A percentile compares a stretch with the other conserved stretches of the same genome.
These are phyloP conservation scores for Thraustochytrium sp. DNA, from an alignment of 352 stramenopile genomes.

Conservation along the genomic window DNA sequence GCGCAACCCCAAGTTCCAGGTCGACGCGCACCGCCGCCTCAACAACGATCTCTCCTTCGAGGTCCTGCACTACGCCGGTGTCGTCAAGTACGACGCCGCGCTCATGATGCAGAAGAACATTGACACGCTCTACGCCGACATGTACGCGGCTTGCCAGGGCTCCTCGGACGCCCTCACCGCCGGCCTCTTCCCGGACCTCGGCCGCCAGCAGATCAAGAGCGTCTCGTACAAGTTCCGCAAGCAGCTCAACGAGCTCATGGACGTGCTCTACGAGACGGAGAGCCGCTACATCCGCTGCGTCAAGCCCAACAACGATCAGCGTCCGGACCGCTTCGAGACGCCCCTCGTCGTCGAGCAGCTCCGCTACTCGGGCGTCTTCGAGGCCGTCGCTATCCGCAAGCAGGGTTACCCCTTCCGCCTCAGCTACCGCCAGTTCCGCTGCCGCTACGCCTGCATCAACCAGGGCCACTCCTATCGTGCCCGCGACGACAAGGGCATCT, in stretches of 20 bases:
- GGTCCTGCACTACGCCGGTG: slow-evolving; percentile 88
- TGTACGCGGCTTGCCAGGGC: slow-evolving; percentile 54
- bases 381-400: slow-evolving; percentile 94
- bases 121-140: slow-evolving; percentile 91
- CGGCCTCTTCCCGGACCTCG: slow-evolving; percentile 58
- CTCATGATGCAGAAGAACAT: slow-evolving; percentile 95
- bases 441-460: slow-evolving; percentile 46
- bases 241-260: slow-evolving; percentile 83
- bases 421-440: slow-evolving; percentile 63
- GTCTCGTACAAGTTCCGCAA: slow-evolving; percentile 76
- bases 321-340: slow-evolving; percentile 71
- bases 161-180: slow-evolving; percentile 54
- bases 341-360: slow-evolving; percentile 89
- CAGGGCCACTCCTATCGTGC: slow-evolving; percentile 8
- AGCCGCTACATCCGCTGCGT: slow-evolving; percentile 96
- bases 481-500: slow-evolving; percentile 6
- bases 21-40: slow-evolving; percentile 10
- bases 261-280: slow-evolving; percentile 84
- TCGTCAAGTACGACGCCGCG: slow-evolving; percentile 85
- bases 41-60: slow-evolving; percentile 68
- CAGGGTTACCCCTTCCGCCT: slow-evolving; percentile 95
- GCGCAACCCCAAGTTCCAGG: slow-evolving; percentile 30
- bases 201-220: slow-evolving; percentile 72
- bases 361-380: slow-evolving; percentile 95
- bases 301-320: slow-evolving; percentile 93